Evolutionary conservation across 441 rosid species (phyloP).

Genomic region (Pelargonium australe): DNA sequence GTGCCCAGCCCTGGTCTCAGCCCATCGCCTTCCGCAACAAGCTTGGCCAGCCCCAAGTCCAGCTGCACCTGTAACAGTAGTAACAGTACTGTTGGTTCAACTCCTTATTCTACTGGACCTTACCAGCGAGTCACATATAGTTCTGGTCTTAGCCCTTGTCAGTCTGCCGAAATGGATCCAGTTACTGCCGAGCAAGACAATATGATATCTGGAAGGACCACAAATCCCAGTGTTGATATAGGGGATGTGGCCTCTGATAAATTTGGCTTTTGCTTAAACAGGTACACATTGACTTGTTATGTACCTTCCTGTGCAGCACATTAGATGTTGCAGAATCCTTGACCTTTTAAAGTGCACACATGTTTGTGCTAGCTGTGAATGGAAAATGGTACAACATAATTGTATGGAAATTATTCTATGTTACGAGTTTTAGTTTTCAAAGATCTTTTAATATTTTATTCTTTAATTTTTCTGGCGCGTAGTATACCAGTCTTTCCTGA

Average conservation of each 20-base stretch:
- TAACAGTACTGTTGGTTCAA: constrained; percentile 50
- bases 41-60: constrained; percentile 65
- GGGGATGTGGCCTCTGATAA: constrained; percentile 41
- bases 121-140: constrained; percentile 39
- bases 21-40: constrained; percentile 57
- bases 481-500: not conserved
- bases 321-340: not conserved
- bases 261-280: constrained; percentile 42
- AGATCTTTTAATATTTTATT: not conserved
- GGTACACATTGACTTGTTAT: constrained; percentile 34
- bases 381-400: not conserved
- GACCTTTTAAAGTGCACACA: not conserved
- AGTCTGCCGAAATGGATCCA: constrained; percentile 40
- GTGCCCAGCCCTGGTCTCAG: constrained; percentile 42
- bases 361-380: not conserved
- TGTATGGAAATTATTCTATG: not conserved
- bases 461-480: not conserved
- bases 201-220: constrained; percentile 31
- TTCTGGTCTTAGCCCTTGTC: constrained; percentile 43
- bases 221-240: constrained; percentile 31
- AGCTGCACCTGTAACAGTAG: constrained; percentile 51
- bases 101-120: constrained; percentile 47
- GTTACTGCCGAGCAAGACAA: constrained; percentile 38
- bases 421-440: not conserved
- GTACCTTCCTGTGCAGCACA: not conserved